Percentiles rank a stretch among this genome's conserved stretches.
Evolutionary conservation across 164 flowering plant species (phyloP).

Genomic region (Buxus sempervirens): DNA sequence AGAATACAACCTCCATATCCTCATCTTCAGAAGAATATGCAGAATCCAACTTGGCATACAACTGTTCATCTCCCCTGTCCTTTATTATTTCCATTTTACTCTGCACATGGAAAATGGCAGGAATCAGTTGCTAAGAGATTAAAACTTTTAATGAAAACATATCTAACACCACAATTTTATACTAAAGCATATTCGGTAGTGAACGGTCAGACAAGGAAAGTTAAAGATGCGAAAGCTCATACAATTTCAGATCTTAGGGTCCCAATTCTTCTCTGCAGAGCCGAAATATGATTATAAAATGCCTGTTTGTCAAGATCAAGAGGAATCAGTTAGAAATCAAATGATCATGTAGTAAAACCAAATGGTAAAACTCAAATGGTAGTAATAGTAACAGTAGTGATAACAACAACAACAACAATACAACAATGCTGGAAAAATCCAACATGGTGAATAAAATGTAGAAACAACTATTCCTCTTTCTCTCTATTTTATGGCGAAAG

Average conservation of each 20-base stretch:
- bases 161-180: neutral
- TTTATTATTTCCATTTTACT: conserved; percentile 62
- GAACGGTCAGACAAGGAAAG: neutral
- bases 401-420: no score
- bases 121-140: no score
- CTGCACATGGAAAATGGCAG: conserved; percentile 31
- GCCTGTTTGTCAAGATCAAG: conserved; percentile 52
- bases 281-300: conserved; percentile 58
- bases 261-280: conserved; percentile 47
- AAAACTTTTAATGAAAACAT: neutral
- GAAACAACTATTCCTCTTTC: neutral
- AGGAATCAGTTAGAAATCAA: conserved; percentile 11
- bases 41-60: conserved; percentile 63
- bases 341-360: neutral
- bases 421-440: no score
- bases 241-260: conserved; percentile 77
- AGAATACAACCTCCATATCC: conserved; percentile 46
- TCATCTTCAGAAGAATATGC: conserved; percentile 69
- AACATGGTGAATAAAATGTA: no score
- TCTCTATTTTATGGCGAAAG: no score
- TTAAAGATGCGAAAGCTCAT: conserved; percentile 23
- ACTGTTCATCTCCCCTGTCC: conserved; percentile 59
- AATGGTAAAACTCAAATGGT: neutral
- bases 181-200: neutral
- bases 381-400: no score